phyloP scores from a whole-genome alignment of 495 filamentous ascomycete species.

The Aspergillus wentii region DNA sequence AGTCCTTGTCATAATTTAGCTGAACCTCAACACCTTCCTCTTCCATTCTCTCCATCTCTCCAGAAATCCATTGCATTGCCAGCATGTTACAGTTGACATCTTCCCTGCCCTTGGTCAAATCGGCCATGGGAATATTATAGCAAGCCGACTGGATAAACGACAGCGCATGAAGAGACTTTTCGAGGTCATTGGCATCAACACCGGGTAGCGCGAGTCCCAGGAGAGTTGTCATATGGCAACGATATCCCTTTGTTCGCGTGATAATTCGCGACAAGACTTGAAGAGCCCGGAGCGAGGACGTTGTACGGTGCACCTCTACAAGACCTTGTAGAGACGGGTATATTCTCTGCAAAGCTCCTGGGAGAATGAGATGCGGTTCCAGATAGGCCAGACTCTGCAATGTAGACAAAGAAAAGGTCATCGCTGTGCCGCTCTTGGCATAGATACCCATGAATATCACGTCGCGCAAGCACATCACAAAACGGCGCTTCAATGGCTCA shows the following conservation, averaged over 20 bases:
- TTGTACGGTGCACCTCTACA: constrained; percentile 95
- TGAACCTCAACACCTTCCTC: constrained; percentile 75
- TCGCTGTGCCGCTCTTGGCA: constrained; percentile 83
- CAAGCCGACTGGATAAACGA: constrained; percentile 92
- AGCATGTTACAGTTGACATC: constrained; percentile 69
- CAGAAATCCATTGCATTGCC: constrained; percentile 89
- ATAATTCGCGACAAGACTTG: constrained; percentile 87
- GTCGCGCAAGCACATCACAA: constrained; percentile 85
- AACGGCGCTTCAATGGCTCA: constrained; percentile 74
- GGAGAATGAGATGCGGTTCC: constrained; percentile 88
- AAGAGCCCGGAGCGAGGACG: constrained; percentile 84
- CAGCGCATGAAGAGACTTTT: constrained; percentile 90
- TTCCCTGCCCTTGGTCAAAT: constrained; percentile 66
- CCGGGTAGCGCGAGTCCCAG: constrained; percentile 89
- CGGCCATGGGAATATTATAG: constrained; percentile 88
- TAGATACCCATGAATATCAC: constrained; percentile 99
- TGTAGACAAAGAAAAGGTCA: constrained; percentile 85
- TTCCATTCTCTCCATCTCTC: constrained; percentile 91
- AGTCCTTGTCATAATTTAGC: constrained; percentile 77
- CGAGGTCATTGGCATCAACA: constrained; percentile 96
- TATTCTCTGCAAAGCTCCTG: constrained; percentile 90
- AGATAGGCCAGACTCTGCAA: constrained; percentile 85
- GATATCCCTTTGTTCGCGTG: constrained; percentile 83
- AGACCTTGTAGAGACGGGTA: constrained; percentile 95
- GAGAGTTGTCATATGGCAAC: constrained; percentile 91